Conservation (phyloP, 108 stramenopile species). For the Cyclotella baltica region DNA sequence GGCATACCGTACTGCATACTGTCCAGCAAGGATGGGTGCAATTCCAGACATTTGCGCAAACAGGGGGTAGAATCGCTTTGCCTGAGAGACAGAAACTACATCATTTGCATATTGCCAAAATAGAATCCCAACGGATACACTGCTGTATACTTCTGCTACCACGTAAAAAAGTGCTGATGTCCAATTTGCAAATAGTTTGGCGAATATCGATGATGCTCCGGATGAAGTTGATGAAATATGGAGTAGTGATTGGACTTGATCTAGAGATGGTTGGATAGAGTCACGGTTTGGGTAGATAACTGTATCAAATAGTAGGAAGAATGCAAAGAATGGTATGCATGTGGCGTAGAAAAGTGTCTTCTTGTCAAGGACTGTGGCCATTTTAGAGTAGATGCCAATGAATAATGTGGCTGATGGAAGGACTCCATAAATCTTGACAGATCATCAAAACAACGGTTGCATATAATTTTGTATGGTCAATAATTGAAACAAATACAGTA, state of each 20-base stretch:
- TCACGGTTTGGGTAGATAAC: conserved; percentile 88
- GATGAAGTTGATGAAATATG: conserved; percentile 33
- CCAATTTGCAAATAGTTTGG: conserved; percentile 91
- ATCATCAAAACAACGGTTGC: conserved; percentile 21
- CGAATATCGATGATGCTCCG: conserved; percentile 78
- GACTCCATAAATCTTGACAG: conserved; percentile 91
- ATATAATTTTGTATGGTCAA: too few species aligned
- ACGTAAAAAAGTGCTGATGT: conserved; percentile 94
- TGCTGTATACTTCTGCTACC: conserved; percentile 93
- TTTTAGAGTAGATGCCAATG: conserved; percentile 90
- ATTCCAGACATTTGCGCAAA: conserved; percentile 96
- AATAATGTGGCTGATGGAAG: conserved; percentile 83
- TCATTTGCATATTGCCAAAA: conserved; percentile 99
- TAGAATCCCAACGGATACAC: conserved; percentile 94
- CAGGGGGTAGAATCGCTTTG: conserved; percentile 94
- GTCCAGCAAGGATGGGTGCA: conserved; percentile 91
- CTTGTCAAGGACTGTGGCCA: conserved; percentile 83
- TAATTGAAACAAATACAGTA: neutral
- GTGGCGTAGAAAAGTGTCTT: conserved; percentile 90
- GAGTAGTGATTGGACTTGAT: conserved; percentile 59
- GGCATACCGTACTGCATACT: conserved; percentile 85
- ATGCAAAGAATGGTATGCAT: conserved; percentile 93
- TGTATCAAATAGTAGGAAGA: conserved; percentile 88
- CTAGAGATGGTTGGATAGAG: conserved; percentile 83
- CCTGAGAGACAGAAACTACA: conserved; percentile 90